Evolutionary conservation across 2,329 filamentous ascomycete species (phyloP).

Genomic region (Chrysosporium queenslandicum): DNA sequence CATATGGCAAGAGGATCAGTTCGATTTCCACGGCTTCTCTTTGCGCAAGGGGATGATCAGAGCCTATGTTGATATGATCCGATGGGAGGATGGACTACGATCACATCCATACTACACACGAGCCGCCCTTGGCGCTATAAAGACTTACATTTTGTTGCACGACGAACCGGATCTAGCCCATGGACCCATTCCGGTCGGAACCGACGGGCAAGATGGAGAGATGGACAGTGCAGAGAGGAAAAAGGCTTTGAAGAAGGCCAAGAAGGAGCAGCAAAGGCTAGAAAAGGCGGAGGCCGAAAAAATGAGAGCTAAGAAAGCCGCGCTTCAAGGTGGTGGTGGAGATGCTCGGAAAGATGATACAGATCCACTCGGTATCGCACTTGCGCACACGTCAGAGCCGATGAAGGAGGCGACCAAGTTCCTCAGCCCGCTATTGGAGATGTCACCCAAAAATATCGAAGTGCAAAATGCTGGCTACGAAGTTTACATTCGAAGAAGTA

Average conservation of each 20-base stretch:
- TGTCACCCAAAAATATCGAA: conserved; percentile 68
- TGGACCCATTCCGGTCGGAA: conserved; percentile 48
- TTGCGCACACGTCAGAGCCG: conserved; percentile 72
- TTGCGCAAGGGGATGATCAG: conserved; percentile 92
- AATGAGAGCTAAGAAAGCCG: conserved; percentile 45
- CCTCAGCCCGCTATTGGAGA: conserved; percentile 67
- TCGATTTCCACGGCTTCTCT: conserved; percentile 97
- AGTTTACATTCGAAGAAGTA: conserved; percentile 75
- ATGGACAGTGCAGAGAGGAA: conserved; percentile 58
- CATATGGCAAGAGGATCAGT: conserved; percentile 95
- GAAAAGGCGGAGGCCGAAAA: conserved; percentile 74
- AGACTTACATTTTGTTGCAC: conserved; percentile 66
- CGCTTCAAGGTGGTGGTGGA: conserved; percentile 29
- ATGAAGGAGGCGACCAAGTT: conserved; percentile 82
- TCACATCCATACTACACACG: conserved; percentile 89
- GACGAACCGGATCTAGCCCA: conserved; percentile 62
- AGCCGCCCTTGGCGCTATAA: conserved; percentile 69
- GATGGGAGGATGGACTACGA: conserved; percentile 85
- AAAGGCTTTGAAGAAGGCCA: conserved; percentile 86
- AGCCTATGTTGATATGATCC: conserved; percentile 90
- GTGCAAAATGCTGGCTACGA: conserved; percentile 82
- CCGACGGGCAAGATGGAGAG: conserved; percentile 44
- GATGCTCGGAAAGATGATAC: conserved; percentile 41
- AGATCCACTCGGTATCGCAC: conserved; percentile 71
- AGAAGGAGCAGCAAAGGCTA: conserved; percentile 86